These are phyloP conservation scores for Leptographium galeiforme DNA, from an alignment of 2,329 filamentous ascomycete species.

Conservation along the genomic window DNA sequence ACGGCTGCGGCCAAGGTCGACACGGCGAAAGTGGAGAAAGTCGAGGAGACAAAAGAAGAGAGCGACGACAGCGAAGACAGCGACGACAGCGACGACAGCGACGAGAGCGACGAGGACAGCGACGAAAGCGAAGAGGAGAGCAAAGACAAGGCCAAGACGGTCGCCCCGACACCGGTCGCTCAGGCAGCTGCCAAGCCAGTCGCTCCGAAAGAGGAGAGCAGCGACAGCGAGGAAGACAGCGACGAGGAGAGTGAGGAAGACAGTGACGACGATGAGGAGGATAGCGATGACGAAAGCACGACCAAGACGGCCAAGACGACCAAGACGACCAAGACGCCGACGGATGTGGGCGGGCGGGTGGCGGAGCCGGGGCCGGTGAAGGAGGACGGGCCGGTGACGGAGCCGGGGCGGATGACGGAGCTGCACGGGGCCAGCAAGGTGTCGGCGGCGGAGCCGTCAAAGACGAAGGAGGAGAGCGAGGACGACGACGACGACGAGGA, in stretches of 20 bases:
- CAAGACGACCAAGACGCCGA: conserved; percentile 11
- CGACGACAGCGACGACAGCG: neutral
- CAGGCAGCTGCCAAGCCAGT: conserved; percentile 7
- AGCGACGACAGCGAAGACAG: neutral
- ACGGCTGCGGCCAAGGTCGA: neutral
- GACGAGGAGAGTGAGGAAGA: conserved; percentile 19
- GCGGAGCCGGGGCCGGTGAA: too few relatives aligned
- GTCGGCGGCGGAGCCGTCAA: conserved; percentile 13
- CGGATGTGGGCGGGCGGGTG: too few relatives aligned
- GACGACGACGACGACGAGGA: conserved; percentile 6
- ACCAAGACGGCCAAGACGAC: conserved; percentile 13
- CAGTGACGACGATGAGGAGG: conserved; percentile 15
- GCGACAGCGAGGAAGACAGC: conserved; percentile 20
- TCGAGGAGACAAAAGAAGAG: neutral
- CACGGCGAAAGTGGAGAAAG: neutral
- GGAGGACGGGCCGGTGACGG: too few relatives aligned
- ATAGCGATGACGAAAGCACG: conserved; percentile 11
- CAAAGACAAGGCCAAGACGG: conserved; percentile 7
- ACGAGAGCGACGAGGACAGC: neutral
- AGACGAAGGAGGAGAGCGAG: neutral
- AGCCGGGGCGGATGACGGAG: too few relatives aligned
- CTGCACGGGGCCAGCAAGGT: too few relatives aligned
- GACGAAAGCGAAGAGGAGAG: neutral
- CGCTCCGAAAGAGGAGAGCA: conserved; percentile 25
- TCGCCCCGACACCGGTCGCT: too few relatives aligned